These are phyloP conservation scores for Colletotrichum sp. DNA, from an alignment of 2,329 filamentous ascomycete species.

Conservation along the genomic window DNA sequence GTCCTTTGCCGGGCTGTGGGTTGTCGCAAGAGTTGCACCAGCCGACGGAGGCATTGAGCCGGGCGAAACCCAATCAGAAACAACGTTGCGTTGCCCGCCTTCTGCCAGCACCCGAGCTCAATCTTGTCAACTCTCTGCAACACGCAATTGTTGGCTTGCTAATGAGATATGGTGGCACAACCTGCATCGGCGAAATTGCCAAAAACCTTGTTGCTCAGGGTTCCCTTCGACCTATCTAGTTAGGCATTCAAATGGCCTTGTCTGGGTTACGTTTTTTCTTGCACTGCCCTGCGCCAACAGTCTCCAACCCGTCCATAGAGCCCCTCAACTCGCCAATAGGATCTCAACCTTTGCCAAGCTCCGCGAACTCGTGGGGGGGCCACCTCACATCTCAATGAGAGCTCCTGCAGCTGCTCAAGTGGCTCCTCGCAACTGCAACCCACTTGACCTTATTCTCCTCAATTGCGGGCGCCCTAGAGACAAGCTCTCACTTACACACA, in stretches of 20 bases:
- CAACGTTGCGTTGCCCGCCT: background rate
- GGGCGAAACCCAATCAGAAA: background rate
- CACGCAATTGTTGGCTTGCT: background rate
- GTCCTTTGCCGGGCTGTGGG: background rate
- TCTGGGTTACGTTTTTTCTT: background rate
- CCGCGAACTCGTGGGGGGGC: conserved; percentile 15
- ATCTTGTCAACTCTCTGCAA: background rate
- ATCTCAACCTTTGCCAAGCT: conserved; percentile 1
- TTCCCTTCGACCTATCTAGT: background rate
- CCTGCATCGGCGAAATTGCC: background rate
- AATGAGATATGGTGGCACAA: background rate
- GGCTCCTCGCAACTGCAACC: background rate
- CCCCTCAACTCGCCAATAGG: background rate
- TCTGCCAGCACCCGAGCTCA: background rate
- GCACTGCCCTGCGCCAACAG: background rate
- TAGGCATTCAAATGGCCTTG: background rate
- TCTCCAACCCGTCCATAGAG: background rate
- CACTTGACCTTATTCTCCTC: background rate
- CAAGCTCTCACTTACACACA: background rate
- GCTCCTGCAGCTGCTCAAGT: background rate
- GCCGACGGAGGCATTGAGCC: background rate
- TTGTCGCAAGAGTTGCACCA: background rate
- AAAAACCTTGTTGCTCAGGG: background rate
- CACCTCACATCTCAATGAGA: background rate
- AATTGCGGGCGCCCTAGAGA: background rate